Base-by-base conservation (phyloP, 495 filamentous ascomycete species). In the Aspergillus affinis region DNA sequence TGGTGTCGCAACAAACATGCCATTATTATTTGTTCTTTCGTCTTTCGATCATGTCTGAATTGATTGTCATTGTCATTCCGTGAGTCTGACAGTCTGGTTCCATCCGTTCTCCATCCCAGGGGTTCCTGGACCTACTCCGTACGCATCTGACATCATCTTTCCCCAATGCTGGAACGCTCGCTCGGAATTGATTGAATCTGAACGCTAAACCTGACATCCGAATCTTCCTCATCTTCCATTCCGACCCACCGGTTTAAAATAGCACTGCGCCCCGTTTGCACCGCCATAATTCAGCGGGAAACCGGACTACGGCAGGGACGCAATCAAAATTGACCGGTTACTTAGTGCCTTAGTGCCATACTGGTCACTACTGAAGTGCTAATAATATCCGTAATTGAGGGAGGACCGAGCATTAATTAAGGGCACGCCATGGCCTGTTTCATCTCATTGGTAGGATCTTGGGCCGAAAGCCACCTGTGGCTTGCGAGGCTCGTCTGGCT, bases 211-310 rank as follows among this genome's bases (percentile, higher is more conserved):
- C 21, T 45, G 52, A 26, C 20, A 45, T 44, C 6, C 17, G 52
- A 54, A 18, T 54, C 36, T 4, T 41, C 36, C 36, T 41, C 12
- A 5, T 21, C 20, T 15, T 26, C 32, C 9, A 54, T 4, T 21
- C 17, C 52, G 52, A 54, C 52, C 52, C 52, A 54, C 52, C 26
- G 18, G 30, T 44, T 54, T 54, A 54, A 54, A 54, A 54, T 54
- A 54, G 52, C 30, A 18, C 32, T 45, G 13, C 52, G 32, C 52
- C 52, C 20, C 45, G n/a, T 44, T 15, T 54, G 52, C 52, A 54
- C 52, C 52, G 52, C 52, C 52, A 54, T 54, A 54, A 32, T 44
- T 23, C 19, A 46, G 41, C 19, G 36, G 30, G 53, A 55, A 55
- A 21, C 20, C 36, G 30, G 44, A 45, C 19, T 46, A 46, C 32